Evolutionary conservation across 106 monocot genomes (phyloP).

Genomic region (Phalaenopsis equestris): DNA sequence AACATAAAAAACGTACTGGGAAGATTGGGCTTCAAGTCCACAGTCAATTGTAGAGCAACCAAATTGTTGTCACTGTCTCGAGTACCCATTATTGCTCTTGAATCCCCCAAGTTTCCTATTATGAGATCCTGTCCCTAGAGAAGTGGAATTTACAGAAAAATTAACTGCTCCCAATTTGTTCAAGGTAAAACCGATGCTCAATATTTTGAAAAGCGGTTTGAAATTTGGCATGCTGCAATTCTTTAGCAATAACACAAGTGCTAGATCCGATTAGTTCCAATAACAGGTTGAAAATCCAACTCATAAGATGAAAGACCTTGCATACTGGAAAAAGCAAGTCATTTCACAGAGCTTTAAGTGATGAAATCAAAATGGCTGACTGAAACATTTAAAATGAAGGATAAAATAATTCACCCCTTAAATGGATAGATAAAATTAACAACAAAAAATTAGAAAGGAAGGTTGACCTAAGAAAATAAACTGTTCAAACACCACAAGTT

Average conservation of each 20-base stretch:
- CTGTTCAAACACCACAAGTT: too few relatives aligned
- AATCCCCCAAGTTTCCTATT: slow-evolving; percentile 89
- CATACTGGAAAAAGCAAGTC: background rate
- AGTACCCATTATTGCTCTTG: slow-evolving; percentile 81
- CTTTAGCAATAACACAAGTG: background rate
- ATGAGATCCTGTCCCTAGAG: slow-evolving; percentile 76
- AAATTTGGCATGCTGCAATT: slow-evolving; percentile 1
- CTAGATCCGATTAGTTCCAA: background rate
- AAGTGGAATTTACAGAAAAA: slow-evolving; percentile 19
- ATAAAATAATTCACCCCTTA: background rate
- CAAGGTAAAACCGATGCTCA: slow-evolving; percentile 11
- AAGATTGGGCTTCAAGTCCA: slow-evolving; percentile 88
- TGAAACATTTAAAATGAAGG: background rate
- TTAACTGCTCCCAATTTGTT: slow-evolving; percentile 16
- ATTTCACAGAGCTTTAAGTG: background rate
- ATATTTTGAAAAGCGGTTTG: slow-evolving; percentile 2
- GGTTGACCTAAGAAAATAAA: background rate
- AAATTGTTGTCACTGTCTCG: slow-evolving; percentile 57
- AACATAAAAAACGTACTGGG: slow-evolving; percentile 48
- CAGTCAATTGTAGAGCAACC: slow-evolving; percentile 73
- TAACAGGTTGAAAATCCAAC: background rate
- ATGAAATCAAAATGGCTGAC: background rate
- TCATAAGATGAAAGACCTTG: background rate
- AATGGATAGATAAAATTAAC: background rate
- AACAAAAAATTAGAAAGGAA: background rate